These are phyloP conservation scores for Adansonia gregorii DNA, from an alignment of 441 rosid genomes.

Conservation along the genomic window DNA sequence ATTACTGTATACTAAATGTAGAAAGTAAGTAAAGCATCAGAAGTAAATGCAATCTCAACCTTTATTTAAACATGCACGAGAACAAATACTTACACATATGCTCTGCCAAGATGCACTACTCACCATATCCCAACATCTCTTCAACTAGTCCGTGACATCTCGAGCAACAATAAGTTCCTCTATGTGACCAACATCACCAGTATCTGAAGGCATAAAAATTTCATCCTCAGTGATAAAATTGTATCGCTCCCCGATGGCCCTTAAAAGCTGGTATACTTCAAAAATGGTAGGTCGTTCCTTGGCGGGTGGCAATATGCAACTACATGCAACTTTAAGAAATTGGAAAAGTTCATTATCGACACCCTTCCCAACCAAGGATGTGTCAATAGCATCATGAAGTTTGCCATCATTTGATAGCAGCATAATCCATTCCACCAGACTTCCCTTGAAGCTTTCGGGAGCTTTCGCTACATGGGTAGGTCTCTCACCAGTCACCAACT, in stretches of 20 bases:
- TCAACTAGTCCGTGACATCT: slow-evolving; percentile 33
- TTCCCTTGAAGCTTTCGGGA: slow-evolving; percentile 78
- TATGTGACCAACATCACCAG: slow-evolving; percentile 49
- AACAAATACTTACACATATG: slow-evolving; percentile 36
- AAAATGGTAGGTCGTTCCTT: slow-evolving; percentile 91
- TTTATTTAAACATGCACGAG: slow-evolving; percentile 33
- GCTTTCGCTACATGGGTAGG: slow-evolving; percentile 62
- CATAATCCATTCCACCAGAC: slow-evolving; percentile 72
- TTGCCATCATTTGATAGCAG: slow-evolving; percentile 53
- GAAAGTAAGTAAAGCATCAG: slow-evolving; percentile 26
- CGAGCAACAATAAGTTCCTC: slow-evolving; percentile 83
- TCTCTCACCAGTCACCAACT: slow-evolving; percentile 82
- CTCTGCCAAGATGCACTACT: slow-evolving; percentile 23
- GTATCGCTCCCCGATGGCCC: slow-evolving; percentile 75
- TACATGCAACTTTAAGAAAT: slow-evolving; percentile 78
- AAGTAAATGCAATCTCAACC: slow-evolving; percentile 30
- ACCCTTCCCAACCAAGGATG: slow-evolving; percentile 57
- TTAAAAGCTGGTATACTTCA: slow-evolving; percentile 75
- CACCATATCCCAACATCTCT: slow-evolving; percentile 22
- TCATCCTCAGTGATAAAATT: slow-evolving; percentile 75
- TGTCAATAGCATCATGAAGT: slow-evolving; percentile 70
- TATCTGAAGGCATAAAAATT: slow-evolving; percentile 66
- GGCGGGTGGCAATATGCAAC: slow-evolving; percentile 59
- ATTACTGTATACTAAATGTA: slow-evolving; percentile 25
- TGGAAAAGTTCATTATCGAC: slow-evolving; percentile 72